Conservation (phyloP, 805 yeast genomes). For the Ogataea parapolymorpha region DNA sequence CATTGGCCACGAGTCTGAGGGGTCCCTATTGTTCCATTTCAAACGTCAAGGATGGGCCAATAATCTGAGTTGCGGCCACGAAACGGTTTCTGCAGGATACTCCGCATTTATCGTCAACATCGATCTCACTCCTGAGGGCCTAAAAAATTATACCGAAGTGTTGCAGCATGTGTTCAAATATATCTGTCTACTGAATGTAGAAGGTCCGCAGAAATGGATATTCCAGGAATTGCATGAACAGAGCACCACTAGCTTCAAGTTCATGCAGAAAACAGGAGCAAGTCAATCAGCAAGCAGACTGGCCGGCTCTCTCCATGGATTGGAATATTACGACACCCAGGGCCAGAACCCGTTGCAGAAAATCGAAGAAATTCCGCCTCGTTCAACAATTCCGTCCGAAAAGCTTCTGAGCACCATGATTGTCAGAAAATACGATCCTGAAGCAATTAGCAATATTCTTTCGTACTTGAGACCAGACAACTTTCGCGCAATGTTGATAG, state of each 20-base stretch:
- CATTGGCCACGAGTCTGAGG: slow-evolving; percentile 89
- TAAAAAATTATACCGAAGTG: slow-evolving; percentile 59
- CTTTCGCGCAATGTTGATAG: slow-evolving; percentile 54
- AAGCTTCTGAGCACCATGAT: slow-evolving; percentile 54
- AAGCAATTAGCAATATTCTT: slow-evolving; percentile 47
- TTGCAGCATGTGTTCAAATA: slow-evolving; percentile 66
- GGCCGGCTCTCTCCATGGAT: slow-evolving; percentile 28
- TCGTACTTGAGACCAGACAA: slow-evolving; percentile 53
- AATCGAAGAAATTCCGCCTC: slow-evolving; percentile 4
- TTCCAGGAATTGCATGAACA: slow-evolving; percentile 72
- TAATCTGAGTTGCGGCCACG: slow-evolving; percentile 69
- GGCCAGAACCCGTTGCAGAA: slow-evolving; percentile 13
- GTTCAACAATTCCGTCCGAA: slow-evolving; percentile 55
- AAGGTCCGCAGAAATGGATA: slow-evolving; percentile 74
- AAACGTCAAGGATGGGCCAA: slow-evolving; percentile 78
- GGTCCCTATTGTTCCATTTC: slow-evolving; percentile 70
- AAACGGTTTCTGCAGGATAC: slow-evolving; percentile 61
- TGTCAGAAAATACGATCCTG: slow-evolving; percentile 56
- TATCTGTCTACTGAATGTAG: slow-evolving; percentile 52
- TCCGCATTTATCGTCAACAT: slow-evolving; percentile 66
- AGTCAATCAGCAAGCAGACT: slow-evolving; percentile 62
- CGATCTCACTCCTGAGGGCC: slow-evolving; percentile 74
- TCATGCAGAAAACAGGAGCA: slow-evolving; percentile 72
- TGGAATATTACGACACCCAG: slow-evolving; percentile 24
- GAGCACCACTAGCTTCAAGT: slow-evolving; percentile 68